Evolutionary conservation across 192 early-diverging fungal species (phyloP).

Genomic region (Coemansia erecta): DNA sequence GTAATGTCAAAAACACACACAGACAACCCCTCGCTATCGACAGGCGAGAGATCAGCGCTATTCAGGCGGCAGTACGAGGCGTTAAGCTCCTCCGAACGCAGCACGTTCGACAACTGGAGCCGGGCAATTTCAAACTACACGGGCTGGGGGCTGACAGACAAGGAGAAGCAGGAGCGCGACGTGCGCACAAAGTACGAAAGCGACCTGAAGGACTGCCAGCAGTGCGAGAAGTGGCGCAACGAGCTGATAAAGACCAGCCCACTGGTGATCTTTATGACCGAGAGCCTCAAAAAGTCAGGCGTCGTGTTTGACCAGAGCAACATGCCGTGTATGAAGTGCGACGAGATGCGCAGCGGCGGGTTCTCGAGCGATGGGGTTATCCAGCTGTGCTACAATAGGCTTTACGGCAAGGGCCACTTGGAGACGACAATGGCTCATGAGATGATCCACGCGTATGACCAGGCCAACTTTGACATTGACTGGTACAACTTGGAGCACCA

Average conservation of each 20-base stretch:
- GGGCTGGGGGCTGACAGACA: slow-evolving; percentile 58
- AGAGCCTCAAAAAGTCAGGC: slow-evolving; percentile 69
- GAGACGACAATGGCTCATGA: slow-evolving; percentile 95
- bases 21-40: slow-evolving; percentile 5
- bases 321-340: slow-evolving; percentile 82
- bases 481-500: slow-evolving; percentile 76
- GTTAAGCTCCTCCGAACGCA: slow-evolving; percentile 55
- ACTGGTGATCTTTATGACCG: slow-evolving; percentile 85
- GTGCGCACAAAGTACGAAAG: slow-evolving; percentile 46
- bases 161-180: slow-evolving; percentile 43
- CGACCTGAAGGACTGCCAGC: slow-evolving; percentile 55
- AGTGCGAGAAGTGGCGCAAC: slow-evolving; percentile 77
- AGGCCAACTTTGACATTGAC: slow-evolving; percentile 69
- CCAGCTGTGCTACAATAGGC: slow-evolving; percentile 82
- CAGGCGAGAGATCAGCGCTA: slow-evolving; percentile 8
- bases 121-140: slow-evolving; percentile 59
- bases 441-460: slow-evolving; percentile 82
- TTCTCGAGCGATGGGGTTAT: slow-evolving; percentile 78
- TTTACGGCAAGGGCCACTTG: slow-evolving; percentile 75
- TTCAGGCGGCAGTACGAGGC: slow-evolving; percentile 30
- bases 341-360: slow-evolving; percentile 79
- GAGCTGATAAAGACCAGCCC: slow-evolving; percentile 70
- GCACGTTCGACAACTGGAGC: slow-evolving; percentile 63
- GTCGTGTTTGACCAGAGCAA: slow-evolving; percentile 57
- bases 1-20: neutral